Conservation (phyloP, 306 rosid species). For the Sindora glabra region DNA sequence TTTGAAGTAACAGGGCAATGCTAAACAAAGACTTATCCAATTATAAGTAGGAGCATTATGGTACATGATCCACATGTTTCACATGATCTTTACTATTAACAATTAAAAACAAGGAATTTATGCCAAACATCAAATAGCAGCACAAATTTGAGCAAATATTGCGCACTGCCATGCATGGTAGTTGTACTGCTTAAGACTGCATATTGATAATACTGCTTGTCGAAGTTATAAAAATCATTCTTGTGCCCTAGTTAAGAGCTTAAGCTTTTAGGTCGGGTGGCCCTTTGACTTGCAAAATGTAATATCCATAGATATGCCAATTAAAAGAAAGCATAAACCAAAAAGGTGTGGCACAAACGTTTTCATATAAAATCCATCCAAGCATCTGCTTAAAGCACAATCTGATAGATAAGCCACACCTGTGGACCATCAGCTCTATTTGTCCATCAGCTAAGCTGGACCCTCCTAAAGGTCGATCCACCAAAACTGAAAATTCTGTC, state of each 20-base stretch:
- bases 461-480: slow-evolving; percentile 77
- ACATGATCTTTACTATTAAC: not conserved
- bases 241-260: not conserved
- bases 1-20: slow-evolving; percentile 5
- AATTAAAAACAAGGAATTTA: not conserved
- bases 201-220: not conserved
- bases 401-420: slow-evolving; percentile 29
- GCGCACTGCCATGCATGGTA: not conserved
- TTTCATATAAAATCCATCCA: not conserved
- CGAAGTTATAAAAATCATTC: not conserved
- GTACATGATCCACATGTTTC: not conserved
- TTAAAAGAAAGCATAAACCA: not conserved
- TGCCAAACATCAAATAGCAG: not conserved
- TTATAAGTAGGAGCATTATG: not conserved
- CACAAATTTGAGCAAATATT: no score
- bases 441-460: slow-evolving; percentile 83
- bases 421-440: slow-evolving; percentile 77
- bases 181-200: not conserved
- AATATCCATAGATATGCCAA: not conserved
- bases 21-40: not conserved
- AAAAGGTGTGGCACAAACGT: not conserved
- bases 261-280: not conserved
- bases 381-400: slow-evolving; percentile 10
- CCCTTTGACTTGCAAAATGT: not conserved
- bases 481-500: slow-evolving; percentile 65